Evolutionary conservation across 2,329 filamentous ascomycete genomes (phyloP).

Genomic region (Neoarthrinium moseri): DNA sequence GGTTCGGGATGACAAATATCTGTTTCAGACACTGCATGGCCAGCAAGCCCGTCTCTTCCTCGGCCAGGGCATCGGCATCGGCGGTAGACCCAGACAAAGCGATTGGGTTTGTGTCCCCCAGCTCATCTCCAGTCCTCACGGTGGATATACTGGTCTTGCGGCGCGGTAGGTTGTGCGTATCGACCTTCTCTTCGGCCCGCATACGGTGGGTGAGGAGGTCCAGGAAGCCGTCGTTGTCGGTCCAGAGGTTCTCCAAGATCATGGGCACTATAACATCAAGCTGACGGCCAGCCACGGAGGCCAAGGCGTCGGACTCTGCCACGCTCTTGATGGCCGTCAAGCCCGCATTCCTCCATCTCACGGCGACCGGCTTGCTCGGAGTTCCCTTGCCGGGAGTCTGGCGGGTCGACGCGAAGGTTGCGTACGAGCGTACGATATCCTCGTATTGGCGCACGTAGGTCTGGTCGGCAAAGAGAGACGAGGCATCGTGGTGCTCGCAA

Average conservation of each 20-base stretch:
- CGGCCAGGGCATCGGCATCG: slow-evolving; percentile 85
- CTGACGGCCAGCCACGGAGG: slow-evolving; percentile 72
- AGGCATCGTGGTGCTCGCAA: slow-evolving; percentile 84
- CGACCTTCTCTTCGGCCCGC: slow-evolving; percentile 65
- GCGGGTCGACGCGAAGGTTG: slow-evolving; percentile 71
- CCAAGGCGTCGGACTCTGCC: slow-evolving; percentile 75
- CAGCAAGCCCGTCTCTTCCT: slow-evolving; percentile 82
- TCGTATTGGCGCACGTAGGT: slow-evolving; percentile 81
- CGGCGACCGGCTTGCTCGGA: slow-evolving; percentile 69
- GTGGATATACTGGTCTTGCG: slow-evolving; percentile 79
- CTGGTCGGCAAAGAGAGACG: slow-evolving; percentile 81
- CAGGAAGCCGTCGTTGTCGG: slow-evolving; percentile 69
- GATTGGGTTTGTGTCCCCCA: slow-evolving; percentile 62
- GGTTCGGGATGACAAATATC: slow-evolving; percentile 80
- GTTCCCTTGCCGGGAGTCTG: slow-evolving; percentile 49
- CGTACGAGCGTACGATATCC: slow-evolving; percentile 76
- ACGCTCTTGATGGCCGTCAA: slow-evolving; percentile 79
- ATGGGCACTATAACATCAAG: slow-evolving; percentile 78
- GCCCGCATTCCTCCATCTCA: slow-evolving; percentile 75
- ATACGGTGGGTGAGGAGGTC: slow-evolving; percentile 66
- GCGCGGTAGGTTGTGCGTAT: slow-evolving; percentile 60
- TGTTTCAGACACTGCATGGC: slow-evolving; percentile 84
- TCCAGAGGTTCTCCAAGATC: slow-evolving; percentile 83
- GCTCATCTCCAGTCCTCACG: slow-evolving; percentile 67
- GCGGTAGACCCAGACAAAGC: slow-evolving; percentile 78